Conservation (phyloP, 192 early-diverging fungal genomes). For the Mortierella alpina region DNA sequence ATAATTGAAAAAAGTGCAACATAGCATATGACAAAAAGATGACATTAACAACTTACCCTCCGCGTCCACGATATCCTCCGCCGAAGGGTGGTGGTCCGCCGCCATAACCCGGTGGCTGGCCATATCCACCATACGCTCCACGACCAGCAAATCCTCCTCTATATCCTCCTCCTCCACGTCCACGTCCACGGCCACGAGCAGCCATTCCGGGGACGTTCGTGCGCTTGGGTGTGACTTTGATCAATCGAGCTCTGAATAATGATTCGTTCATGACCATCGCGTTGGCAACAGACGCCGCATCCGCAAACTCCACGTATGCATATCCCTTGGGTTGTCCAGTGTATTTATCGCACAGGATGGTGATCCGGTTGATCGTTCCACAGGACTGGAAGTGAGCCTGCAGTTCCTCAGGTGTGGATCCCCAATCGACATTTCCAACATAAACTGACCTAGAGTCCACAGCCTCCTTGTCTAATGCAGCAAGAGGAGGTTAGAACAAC, state of each 20-base stretch:
- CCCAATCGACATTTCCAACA: constrained; percentile 97
- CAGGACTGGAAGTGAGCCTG: constrained; percentile 95
- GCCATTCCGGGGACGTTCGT: constrained; percentile 94
- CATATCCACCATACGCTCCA: constrained; percentile 57
- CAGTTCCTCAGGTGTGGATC: constrained; percentile 92
- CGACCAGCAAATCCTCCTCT: constrained; percentile 71
- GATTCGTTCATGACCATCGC: constrained; percentile 91
- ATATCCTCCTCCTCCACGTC: constrained; percentile 76
- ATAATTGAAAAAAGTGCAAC: not conserved
- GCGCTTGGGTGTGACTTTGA: constrained; percentile 92
- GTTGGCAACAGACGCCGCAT: constrained; percentile 78
- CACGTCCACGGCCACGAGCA: constrained; percentile 79
- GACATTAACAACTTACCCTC: constrained; percentile 27
- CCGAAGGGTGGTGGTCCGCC: constrained; percentile 41
- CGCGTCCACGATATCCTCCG: constrained; percentile 60
- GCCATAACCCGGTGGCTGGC: constrained; percentile 47
- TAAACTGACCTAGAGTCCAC: constrained; percentile 92
- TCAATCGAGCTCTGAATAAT: constrained; percentile 85
- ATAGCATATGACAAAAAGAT: not conserved
- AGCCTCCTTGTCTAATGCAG: constrained; percentile 68
- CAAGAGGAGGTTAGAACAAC: constrained; percentile 3
- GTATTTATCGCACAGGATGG: constrained; percentile 94
- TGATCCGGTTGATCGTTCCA: constrained; percentile 97
- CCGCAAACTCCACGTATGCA: constrained; percentile 97
- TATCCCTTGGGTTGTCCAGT: constrained; percentile 93